Conservation (phyloP, 805 yeast species). For the Hanseniaspora mollemarum region DNA sequence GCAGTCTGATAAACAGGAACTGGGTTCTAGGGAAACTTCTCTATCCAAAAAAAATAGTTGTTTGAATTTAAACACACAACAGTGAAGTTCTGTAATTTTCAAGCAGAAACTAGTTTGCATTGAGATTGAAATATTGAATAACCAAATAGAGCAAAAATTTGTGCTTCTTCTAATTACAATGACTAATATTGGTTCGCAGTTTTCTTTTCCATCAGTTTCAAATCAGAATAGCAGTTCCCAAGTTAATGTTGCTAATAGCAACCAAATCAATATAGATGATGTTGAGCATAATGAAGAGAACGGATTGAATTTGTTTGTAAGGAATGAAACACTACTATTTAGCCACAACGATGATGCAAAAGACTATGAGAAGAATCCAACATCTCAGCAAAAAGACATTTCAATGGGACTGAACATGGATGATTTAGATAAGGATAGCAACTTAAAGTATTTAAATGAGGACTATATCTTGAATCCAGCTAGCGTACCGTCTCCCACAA, state of each 20-base stretch:
- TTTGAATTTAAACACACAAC: too few species aligned
- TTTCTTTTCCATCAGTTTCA: neutral
- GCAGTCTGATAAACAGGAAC: too few species aligned
- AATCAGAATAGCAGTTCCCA: neutral
- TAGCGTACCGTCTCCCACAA: neutral
- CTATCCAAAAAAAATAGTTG: too few species aligned
- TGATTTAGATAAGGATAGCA: neutral
- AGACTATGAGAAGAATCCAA: neutral
- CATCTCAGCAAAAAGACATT: neutral
- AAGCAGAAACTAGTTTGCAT: too few species aligned
- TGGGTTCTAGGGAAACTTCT: too few species aligned
- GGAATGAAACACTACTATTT: conserved; percentile 5
- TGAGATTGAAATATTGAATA: too few species aligned
- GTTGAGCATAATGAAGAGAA: conserved; percentile 8
- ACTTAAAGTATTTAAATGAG: conserved; percentile 12
- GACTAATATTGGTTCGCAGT: neutral
- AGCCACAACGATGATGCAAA: neutral
- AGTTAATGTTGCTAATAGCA: neutral
- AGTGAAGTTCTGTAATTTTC: too few species aligned
- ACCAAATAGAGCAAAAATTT: too few species aligned
- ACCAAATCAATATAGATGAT: conserved; percentile 9
- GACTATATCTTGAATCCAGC: conserved; percentile 5
- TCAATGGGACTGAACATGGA: neutral
- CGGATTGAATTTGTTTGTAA: conserved; percentile 9
- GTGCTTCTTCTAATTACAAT: neutral